Evolutionary conservation across 2,329 filamentous ascomycete genomes (phyloP), one percentile per base, ranked within the genome.

Genomic region (Onygena corvina): DNA sequence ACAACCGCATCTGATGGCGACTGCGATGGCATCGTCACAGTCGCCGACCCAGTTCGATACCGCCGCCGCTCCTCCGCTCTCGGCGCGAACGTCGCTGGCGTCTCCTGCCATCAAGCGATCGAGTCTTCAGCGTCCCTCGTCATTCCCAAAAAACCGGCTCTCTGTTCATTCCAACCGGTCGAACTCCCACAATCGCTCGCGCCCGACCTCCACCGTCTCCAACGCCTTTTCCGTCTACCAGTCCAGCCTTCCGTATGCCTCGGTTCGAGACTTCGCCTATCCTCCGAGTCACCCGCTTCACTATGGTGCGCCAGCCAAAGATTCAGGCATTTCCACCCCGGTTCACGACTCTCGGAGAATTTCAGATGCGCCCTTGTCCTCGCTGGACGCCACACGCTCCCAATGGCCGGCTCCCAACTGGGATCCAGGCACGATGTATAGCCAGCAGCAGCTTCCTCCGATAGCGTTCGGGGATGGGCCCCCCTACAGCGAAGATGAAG

Each of bases 181-280:
- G 12, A 57, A 66, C 33, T 72, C 69, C 23, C 65, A 70, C 44
- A 71, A 68, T 45, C 78, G 82, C 54, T 94, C 88, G 55, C 81
- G 87, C 53, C 86, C 88, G 16, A 76, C 76, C 50, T 94, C 87
- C n/a, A 78, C 84, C 61, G 76, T 86, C 54, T 94, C 87, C 12
- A 78, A 85, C 61, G 76, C 86, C 54, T 90, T 92, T 61, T 84
- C 87, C 12, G 73, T 84, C 59, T 92, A 87, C 66, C 83, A 87
- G 59, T 92, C 88, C 51, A 94, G 81, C 62, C 77, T 95, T 14
- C 68, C 85, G 4, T 95, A 95, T 65, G 81, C 88, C n/a, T 74
- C 86, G 38, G 89, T 98, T 56, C 84, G 92, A 61, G 92, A 98
- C 73, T 98, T 96, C 69, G 92, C 92, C 57, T 98, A 96, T 64